These are phyloP conservation scores for Naganishia onofrii DNA, from an alignment of 768 basidiomycete species.

Conservation along the genomic window DNA sequence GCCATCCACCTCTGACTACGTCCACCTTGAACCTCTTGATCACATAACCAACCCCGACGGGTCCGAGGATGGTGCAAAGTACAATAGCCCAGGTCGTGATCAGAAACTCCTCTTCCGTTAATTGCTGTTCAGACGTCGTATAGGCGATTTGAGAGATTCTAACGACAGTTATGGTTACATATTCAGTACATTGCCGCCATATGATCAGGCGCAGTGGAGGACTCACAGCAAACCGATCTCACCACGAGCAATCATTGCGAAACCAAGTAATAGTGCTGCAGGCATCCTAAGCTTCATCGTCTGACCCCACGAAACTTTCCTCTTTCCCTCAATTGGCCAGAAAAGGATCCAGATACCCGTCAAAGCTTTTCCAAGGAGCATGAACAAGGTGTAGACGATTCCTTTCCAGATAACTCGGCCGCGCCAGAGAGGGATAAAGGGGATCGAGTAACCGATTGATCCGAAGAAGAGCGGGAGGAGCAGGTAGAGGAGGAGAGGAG, in stretches of 20 bases:
- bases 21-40: constrained; percentile 36
- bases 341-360: constrained; percentile 57
- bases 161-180: not conserved
- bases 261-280: constrained; percentile 55
- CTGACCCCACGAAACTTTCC: constrained; percentile 30
- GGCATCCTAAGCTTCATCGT: constrained; percentile 15
- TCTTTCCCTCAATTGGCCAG: constrained; percentile 35
- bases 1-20: constrained; percentile 40
- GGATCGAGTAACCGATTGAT: constrained; percentile 63
- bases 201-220: not conserved
- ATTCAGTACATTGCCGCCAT: not conserved
- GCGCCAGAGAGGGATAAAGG: constrained; percentile 56
- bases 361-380: constrained; percentile 60
- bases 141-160: constrained; percentile 55
- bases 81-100: constrained; percentile 63
- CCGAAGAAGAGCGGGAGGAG: constrained; percentile 67
- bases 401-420: constrained; percentile 59
- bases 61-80: constrained; percentile 60
- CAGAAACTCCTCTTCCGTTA: constrained; percentile 57
- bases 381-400: constrained; percentile 61
- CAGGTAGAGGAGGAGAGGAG: constrained; percentile 54
- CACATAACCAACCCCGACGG: constrained; percentile 47
- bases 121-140: constrained; percentile 34
- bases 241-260: constrained; percentile 67
- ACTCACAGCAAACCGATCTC: constrained; percentile 61